A percentile compares a stretch with the other conserved stretches of the same genome.
Conservation (phyloP, 2,329 filamentous ascomycete species). For the Orbilia ellipsospora region DNA sequence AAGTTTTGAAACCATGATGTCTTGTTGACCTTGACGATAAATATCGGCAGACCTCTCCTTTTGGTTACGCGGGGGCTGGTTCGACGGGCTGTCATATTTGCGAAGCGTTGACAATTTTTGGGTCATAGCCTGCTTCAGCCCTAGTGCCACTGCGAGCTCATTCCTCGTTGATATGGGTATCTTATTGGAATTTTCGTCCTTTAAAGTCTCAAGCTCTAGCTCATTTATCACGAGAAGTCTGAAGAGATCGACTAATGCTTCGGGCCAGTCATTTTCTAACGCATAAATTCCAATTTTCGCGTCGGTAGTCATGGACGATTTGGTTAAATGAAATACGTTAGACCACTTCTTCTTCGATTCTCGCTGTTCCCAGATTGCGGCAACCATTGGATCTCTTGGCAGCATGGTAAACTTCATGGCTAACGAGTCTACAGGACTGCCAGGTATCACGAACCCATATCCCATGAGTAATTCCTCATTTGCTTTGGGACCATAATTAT, state of each 20-base stretch:
- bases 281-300: neutral
- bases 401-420: constrained; percentile 56
- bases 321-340: constrained; percentile 35
- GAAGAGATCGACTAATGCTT: constrained; percentile 42
- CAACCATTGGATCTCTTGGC: constrained; percentile 29
- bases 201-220: constrained; percentile 25
- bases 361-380: constrained; percentile 30
- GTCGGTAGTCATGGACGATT: neutral
- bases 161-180: constrained; percentile 42
- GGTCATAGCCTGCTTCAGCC: constrained; percentile 30
- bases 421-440: constrained; percentile 65
- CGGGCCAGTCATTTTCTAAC: constrained; percentile 42
- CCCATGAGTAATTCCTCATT: constrained; percentile 68
- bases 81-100: constrained; percentile 16
- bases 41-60: constrained; percentile 22
- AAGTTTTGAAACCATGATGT: constrained; percentile 43
- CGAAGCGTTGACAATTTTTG: constrained; percentile 34
- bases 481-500: constrained; percentile 68
- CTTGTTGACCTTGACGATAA: constrained; percentile 41
- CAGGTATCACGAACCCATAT: constrained; percentile 67
- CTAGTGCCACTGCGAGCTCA: constrained; percentile 42
- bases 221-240: constrained; percentile 41
- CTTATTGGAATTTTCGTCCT: constrained; percentile 9
- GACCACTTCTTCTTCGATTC: constrained; percentile 27
- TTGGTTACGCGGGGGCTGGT: constrained; percentile 6